Base-by-base conservation (phyloP, 768 basidiomycete species). In the Mycena venus region DNA sequence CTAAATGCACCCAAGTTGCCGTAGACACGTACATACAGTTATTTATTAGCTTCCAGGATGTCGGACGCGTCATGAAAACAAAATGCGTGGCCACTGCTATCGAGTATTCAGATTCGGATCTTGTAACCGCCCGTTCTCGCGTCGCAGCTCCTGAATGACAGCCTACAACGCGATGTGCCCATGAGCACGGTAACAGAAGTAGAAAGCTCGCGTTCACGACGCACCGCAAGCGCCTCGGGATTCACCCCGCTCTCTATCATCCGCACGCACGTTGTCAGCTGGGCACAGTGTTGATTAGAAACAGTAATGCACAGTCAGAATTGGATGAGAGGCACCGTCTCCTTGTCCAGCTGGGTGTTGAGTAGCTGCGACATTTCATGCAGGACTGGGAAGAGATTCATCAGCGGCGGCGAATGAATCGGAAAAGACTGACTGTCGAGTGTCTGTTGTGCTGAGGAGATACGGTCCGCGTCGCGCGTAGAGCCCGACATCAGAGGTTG, bases 171-270 rank as follows among this genome's bases (percentile, higher is more conserved):
- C 75, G 49, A n/a, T n/a, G n/a, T n/a, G n/a, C n/a, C n/a, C 62
- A 61, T 76, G 40, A 68, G 72, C n/a, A 38, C 29, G 68, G 55
- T 27, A 19, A 36, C 34, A 53, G 38, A n/a, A 80, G 27, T 27
- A 34, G 66, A 66, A 40, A 34, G 11, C 15, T 12, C 27, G 5
- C 12, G 25, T 53, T 14, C 23, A 78, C 83, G n/a, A 84, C 92
- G 67, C 81, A 97, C 96, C 78, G 96, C 96, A 56, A 98, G 87
- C 0, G 96, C 96, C 79, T 97, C 96, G 14, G 96, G 95, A 82
- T 97, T 98, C 58, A 94, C 95, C 21, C 96, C 96, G 73, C 91
- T 93, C 84, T 98, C 96, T 78, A 98, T 96, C 93, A 98, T 93
- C 47, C 92, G 90, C 27, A 98, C 92, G 81, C 96, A 98, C 29